Conservation (phyloP, 2,329 filamentous ascomycete species). For the Graphilbum ipis-grandicollis region DNA sequence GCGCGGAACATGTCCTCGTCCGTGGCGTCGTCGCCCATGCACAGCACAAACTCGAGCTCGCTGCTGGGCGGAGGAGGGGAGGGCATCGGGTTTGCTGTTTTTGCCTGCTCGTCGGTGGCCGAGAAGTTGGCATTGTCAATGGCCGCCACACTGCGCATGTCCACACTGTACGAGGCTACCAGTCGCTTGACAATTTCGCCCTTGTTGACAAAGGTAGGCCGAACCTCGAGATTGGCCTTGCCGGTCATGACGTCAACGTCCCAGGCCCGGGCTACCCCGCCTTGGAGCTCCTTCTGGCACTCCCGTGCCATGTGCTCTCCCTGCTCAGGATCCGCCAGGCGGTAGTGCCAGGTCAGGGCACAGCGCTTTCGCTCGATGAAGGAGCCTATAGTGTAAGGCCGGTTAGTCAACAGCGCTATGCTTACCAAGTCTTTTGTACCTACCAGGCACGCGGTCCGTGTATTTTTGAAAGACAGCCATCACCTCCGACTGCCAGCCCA, state of each 20-base stretch:
- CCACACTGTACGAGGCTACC: constrained; percentile 51
- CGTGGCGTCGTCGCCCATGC: constrained; percentile 87
- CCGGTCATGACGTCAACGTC: constrained; percentile 94
- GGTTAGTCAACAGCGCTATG: background rate
- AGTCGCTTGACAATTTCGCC: constrained; percentile 82
- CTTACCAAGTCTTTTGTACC: constrained; percentile 15
- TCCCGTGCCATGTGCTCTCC: constrained; percentile 64
- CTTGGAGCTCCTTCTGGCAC: constrained; percentile 67
- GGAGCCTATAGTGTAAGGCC: constrained; percentile 56
- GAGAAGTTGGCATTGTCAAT: no score
- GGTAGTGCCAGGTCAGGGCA: constrained; percentile 94
- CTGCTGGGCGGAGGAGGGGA: no score
- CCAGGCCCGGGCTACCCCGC: constrained; percentile 58
- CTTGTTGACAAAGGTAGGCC: constrained; percentile 96
- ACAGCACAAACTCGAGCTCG: constrained; percentile 71
- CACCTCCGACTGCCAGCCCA: constrained; percentile 83
- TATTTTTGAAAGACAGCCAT: constrained; percentile 73
- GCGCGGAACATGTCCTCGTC: constrained; percentile 95
- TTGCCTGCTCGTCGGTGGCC: no score
- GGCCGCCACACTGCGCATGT: constrained; percentile 15
- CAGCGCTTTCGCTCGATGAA: constrained; percentile 92
- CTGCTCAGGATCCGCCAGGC: constrained; percentile 72
- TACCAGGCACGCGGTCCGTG: constrained; percentile 71
- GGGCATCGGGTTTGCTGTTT: no score
- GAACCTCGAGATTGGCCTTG: constrained; percentile 91